Evolutionary conservation across 495 filamentous ascomycete species (phyloP).

Genomic region (Endocarpon pusillum): DNA sequence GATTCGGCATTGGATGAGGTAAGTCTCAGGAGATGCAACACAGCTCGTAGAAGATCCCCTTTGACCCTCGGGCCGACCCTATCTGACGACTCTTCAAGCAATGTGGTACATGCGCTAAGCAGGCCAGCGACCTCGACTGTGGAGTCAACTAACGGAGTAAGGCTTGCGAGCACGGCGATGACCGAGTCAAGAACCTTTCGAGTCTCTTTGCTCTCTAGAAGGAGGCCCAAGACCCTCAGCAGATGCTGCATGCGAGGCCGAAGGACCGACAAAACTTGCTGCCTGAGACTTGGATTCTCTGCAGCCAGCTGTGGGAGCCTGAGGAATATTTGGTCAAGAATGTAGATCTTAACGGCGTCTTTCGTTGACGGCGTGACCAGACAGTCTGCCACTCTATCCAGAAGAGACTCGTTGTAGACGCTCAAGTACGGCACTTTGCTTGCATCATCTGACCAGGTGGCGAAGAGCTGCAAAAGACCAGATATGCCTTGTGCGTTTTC

Average conservation of each 20-base stretch:
- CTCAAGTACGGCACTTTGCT: conserved; percentile 51
- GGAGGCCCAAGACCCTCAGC: conserved; percentile 43
- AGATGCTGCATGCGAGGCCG: conserved; percentile 51
- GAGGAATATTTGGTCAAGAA: conserved; percentile 53
- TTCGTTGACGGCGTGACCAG: conserved; percentile 58
- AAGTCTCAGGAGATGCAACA: conserved; percentile 48
- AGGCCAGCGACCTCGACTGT: conserved; percentile 54
- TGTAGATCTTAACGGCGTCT: conserved; percentile 73
- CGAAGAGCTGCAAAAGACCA: conserved; percentile 60
- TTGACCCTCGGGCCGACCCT: conserved; percentile 73
- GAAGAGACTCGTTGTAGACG: conserved; percentile 40
- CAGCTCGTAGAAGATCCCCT: conserved; percentile 51
- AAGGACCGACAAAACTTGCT: too few relatives aligned
- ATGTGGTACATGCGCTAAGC: conserved; percentile 56
- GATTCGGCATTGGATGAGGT: conserved; percentile 8
- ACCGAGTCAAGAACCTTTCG: conserved; percentile 57
- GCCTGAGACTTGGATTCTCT: background rate
- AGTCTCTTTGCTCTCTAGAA: conserved; percentile 56
- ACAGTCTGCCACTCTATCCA: conserved; percentile 54
- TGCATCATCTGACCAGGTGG: conserved; percentile 55
- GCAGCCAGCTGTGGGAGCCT: conserved; percentile 9
- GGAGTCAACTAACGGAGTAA: conserved; percentile 57
- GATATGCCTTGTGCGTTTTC: conserved; percentile 86
- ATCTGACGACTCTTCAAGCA: conserved; percentile 67
- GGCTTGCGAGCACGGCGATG: conserved; percentile 55